phyloP scores from a whole-genome alignment of 2,329 filamentous ascomycete genomes.

The Aspergillus novofumigatus region DNA sequence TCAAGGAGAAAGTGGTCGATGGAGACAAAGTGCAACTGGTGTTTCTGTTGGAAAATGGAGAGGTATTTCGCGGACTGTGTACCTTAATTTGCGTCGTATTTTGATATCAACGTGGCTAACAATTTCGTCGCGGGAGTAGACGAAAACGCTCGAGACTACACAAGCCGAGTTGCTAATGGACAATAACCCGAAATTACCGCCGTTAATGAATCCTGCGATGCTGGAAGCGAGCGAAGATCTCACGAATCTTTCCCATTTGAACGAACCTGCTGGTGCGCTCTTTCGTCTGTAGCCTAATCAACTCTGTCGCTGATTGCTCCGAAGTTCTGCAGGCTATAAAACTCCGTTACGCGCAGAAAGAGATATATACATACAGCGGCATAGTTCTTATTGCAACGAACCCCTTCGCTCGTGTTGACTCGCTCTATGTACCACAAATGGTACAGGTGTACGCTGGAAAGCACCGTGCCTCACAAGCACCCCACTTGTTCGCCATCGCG shows the following conservation, averaged over 20 bases:
- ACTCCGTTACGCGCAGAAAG: conserved; percentile 93
- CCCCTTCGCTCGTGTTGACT: conserved; percentile 95
- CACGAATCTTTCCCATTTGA: conserved; percentile 94
- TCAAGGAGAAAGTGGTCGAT: conserved; percentile 76
- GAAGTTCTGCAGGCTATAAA: conserved; percentile 94
- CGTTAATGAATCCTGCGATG: conserved; percentile 96
- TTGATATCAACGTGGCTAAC: conserved; percentile 5
- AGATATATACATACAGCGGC: conserved; percentile 99
- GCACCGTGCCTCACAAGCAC: conserved; percentile 91
- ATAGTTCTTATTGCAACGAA: conserved; percentile 98
- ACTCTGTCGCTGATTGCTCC: conserved; percentile 18
- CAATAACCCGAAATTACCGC: conserved; percentile 74
- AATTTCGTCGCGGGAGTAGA: conserved; percentile 46
- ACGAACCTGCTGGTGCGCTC: conserved; percentile 85
- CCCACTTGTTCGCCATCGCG: conserved; percentile 96
- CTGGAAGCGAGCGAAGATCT: conserved; percentile 97
- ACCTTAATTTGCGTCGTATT: neutral
- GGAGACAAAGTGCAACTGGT: conserved; percentile 83
- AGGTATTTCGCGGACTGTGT: conserved; percentile 53
- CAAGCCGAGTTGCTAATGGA: conserved; percentile 70
- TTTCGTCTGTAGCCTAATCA: conserved; percentile 2
- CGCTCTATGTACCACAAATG: conserved; percentile 97
- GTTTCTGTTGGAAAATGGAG: conserved; percentile 88
- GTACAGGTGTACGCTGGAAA: conserved; percentile 99
- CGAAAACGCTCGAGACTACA: conserved; percentile 74